These are phyloP conservation scores for Candida sp. DNA, from an alignment of 1,139 yeast genomes.

Conservation along the genomic window DNA sequence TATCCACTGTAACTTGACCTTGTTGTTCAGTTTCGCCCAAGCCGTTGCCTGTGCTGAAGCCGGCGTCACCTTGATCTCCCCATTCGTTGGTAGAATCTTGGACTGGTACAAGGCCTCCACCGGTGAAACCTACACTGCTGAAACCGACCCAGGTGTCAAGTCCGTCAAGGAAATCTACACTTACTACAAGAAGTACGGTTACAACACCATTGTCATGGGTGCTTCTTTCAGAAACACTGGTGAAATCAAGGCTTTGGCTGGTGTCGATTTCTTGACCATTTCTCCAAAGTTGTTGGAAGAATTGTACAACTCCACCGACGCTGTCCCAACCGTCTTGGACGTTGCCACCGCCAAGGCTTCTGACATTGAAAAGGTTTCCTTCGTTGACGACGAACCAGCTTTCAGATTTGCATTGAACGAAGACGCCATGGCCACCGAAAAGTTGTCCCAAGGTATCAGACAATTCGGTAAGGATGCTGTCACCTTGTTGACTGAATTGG, in stretches of 20 bases:
- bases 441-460: slow-evolving; percentile 98
- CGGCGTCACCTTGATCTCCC: slow-evolving; percentile 92
- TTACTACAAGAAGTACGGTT: slow-evolving; percentile 97
- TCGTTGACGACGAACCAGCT: slow-evolving; percentile 81
- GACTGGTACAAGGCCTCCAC: slow-evolving; percentile 98
- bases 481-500: slow-evolving; percentile 80
- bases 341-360: slow-evolving; percentile 55
- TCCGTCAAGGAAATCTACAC: slow-evolving; percentile 90
- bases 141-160: slow-evolving; percentile 94
- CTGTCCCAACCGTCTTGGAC: slow-evolving; percentile 83
- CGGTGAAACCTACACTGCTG: slow-evolving; percentile 83
- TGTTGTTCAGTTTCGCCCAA: slow-evolving; percentile 93
- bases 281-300: slow-evolving; percentile 94
- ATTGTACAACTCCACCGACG: slow-evolving; percentile 75
- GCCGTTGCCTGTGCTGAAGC: slow-evolving; percentile 99
- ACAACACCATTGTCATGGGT: slow-evolving; percentile 99
- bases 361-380: slow-evolving; percentile 74
- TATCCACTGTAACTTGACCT: slow-evolving; percentile 94
- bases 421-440: slow-evolving; percentile 99
- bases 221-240: slow-evolving; percentile 99
- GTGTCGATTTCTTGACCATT: slow-evolving; percentile 96
- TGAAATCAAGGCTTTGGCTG: slow-evolving; percentile 97
- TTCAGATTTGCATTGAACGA: slow-evolving; percentile 95
- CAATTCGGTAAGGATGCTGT: slow-evolving; percentile 94
- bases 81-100: slow-evolving; percentile 98